Evolutionary conservation across 2,329 filamentous ascomycete genomes (phyloP), one percentile per base, ranked within the genome.

Genomic region (Chalaropsis thielavioides): DNA sequence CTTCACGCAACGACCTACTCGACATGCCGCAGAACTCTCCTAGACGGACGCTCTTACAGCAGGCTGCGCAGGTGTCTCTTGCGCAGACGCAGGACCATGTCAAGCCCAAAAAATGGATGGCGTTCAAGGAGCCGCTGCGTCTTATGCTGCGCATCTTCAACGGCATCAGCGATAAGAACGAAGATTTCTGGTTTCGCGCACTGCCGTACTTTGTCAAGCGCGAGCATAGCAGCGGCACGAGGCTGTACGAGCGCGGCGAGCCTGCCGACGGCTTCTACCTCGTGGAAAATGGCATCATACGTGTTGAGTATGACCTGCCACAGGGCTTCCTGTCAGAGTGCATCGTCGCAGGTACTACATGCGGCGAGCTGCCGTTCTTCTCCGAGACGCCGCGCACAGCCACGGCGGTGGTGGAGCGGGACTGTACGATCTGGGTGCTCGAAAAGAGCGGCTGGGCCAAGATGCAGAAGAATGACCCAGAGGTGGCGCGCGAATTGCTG

Each of bases 81-180:
- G 59, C 62, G 2, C 85, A 84, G 64, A 89, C 89, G 0, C 78
- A 97, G 64, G 84, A 80, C 62, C 65, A 67, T 24, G 62, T 64
- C 8, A 87, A 88, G 68, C 78, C 83, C 40, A 84, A 87, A 68
- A 88, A 85, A 71, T 97, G 92, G 88, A 85, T 88, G 71, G 84
- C 85, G 69, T 95, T 96, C 74, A 89, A 89, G 69, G 91, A 96
- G 72, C 94, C 94, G 0, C 82, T 97, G 7, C 88, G 90, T 1
- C 83, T 99, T 59, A 90, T 99, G 74, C 81, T 99, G 27, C 92
- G 96, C 73, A 90, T 94, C n/a, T 97, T 99, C 76, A 88, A 94
- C 72, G 89, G 90, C 56, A 78, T 96, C 13, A 95, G 89, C 62
- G 79, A 84, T 63, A 85, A 89, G 73, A 94, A 92, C 71, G 91